These are phyloP conservation scores for Mucor mucedo DNA, from an alignment of 371 early-diverging fungal genomes.

Conservation along the genomic window DNA sequence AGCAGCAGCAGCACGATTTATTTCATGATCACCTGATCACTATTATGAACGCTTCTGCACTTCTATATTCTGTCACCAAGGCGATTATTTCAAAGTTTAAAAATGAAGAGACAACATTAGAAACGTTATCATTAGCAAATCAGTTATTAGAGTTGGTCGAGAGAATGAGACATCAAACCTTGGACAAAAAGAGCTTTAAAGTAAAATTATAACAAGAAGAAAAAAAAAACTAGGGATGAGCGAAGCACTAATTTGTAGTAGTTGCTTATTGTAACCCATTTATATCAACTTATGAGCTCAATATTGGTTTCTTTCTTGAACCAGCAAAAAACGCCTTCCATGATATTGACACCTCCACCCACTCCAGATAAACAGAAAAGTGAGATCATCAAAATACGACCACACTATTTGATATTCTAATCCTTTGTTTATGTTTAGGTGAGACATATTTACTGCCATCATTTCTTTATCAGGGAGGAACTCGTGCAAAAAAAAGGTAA, in stretches of 20 bases:
- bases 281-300: neutral
- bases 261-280: conserved; percentile 3
- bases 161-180: conserved; percentile 10
- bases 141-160: conserved; percentile 8
- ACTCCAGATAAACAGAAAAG: neutral
- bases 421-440: neutral
- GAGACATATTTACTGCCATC: neutral
- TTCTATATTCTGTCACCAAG: conserved; percentile 14
- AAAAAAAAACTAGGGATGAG: neutral
- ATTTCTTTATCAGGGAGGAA: neutral
- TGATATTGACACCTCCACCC: neutral
- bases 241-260: neutral
- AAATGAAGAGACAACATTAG: conserved; percentile 6
- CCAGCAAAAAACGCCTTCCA: neutral
- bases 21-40: conserved; percentile 13
- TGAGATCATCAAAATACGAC: neutral
- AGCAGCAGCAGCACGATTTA: too few relatives aligned
- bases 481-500: conserved; percentile 9
- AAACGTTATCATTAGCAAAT: conserved; percentile 8
- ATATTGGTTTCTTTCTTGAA: neutral
- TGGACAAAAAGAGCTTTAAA: neutral
- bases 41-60: conserved; percentile 16
- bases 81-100: conserved; percentile 11
- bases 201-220: neutral
- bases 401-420: too few relatives aligned